Evolutionary conservation across 208 protist genomes (phyloP).

Genomic region (Naegleria lovaniensis): DNA sequence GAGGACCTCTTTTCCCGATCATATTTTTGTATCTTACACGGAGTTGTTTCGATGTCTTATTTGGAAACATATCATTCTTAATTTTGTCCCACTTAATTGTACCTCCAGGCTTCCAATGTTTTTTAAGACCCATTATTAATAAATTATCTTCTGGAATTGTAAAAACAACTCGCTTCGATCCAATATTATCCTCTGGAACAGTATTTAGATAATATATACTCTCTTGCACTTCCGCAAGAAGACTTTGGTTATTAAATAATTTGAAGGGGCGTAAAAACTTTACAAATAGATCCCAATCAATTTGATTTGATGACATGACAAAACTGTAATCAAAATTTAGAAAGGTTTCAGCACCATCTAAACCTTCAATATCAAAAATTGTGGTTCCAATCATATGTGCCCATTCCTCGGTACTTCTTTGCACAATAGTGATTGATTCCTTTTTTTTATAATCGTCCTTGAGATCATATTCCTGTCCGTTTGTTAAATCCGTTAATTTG

Average conservation of each 20-base stretch:
- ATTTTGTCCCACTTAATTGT: not conserved
- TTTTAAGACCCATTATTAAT: not conserved
- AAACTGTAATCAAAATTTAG: not conserved
- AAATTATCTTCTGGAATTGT: constrained; percentile 8
- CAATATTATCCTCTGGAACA: not conserved
- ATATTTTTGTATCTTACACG: not conserved
- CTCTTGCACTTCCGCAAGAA: not conserved
- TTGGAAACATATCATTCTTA: not conserved
- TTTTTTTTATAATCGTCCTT: not conserved
- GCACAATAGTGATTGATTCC: not conserved
- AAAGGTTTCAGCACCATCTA: not conserved
- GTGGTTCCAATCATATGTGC: not conserved
- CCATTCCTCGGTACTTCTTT: not conserved
- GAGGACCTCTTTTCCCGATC: not conserved
- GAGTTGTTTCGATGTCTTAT: not conserved
- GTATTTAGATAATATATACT: not conserved
- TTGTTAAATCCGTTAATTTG: not conserved
- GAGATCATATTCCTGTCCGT: too few species aligned
- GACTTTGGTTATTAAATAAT: not conserved
- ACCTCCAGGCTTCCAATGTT: not conserved
- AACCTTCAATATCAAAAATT: not conserved
- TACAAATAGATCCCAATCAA: not conserved
- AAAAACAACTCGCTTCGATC: not conserved
- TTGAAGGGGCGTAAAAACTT: not conserved
- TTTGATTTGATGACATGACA: not conserved